Conservation (phyloP, 73 alveolate genomes). For the Blepharisma japonicum region DNA sequence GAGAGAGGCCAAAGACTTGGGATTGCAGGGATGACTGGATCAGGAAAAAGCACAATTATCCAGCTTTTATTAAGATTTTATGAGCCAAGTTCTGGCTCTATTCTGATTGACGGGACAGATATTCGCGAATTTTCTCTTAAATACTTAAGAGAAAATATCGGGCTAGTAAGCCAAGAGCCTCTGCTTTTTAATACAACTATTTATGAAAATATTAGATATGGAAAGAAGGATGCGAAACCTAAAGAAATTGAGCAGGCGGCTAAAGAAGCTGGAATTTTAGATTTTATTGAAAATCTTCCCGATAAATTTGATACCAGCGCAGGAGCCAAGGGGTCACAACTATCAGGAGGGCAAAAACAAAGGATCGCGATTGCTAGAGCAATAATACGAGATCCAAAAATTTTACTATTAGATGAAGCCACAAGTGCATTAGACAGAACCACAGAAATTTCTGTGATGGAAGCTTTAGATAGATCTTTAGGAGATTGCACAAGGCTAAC, state of each 20-base stretch:
- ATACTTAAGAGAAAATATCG: slow-evolving; percentile 48
- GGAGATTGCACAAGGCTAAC: slow-evolving; percentile 55
- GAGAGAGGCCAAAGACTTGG: slow-evolving; percentile 64
- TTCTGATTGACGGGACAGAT: slow-evolving; percentile 57
- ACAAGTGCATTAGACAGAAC: slow-evolving; percentile 63
- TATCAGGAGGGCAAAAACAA: slow-evolving; percentile 73
- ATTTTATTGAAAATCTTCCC: slow-evolving; percentile 46
- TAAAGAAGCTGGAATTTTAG: slow-evolving; percentile 54
- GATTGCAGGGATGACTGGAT: slow-evolving; percentile 64
- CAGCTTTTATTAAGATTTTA: slow-evolving; percentile 53
- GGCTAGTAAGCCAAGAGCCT: slow-evolving; percentile 61
- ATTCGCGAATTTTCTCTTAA: slow-evolving; percentile 47
- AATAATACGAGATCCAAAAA: slow-evolving; percentile 47
- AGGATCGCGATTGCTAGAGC: slow-evolving; percentile 78
- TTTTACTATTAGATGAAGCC: slow-evolving; percentile 69
- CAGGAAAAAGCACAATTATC: slow-evolving; percentile 62
- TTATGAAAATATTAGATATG: slow-evolving; percentile 55
- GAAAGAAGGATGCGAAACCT: slow-evolving; percentile 46
- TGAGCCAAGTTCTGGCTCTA: slow-evolving; percentile 52
- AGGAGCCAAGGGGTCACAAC: slow-evolving; percentile 57
- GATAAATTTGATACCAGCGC: slow-evolving; percentile 25
- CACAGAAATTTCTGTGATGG: slow-evolving; percentile 48
- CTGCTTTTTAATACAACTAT: slow-evolving; percentile 59
- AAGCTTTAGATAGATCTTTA: slow-evolving; percentile 40
- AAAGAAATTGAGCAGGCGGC: slow-evolving; percentile 53